Evolutionary conservation across 2,329 filamentous ascomycete genomes (phyloP).

Genomic region (Purpureocillium lavendulum): DNA sequence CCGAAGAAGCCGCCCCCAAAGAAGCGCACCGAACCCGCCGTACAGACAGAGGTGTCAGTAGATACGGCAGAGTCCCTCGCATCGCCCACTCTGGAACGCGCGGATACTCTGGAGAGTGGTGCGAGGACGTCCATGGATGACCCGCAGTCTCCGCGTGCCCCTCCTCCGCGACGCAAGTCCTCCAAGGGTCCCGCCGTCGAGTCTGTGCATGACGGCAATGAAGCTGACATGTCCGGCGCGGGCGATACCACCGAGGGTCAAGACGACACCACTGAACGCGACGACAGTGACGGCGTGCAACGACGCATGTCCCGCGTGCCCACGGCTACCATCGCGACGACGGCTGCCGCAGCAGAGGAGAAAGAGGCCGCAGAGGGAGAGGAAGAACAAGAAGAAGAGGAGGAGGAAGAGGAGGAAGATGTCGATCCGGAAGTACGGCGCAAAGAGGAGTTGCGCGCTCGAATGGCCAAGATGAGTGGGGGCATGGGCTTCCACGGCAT

Average conservation of each 20-base stretch:
- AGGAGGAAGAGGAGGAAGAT: conserved; percentile 75
- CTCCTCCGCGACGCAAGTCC: conserved; percentile 43
- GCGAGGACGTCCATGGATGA: conserved; percentile 44
- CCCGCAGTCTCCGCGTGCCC: conserved; percentile 20
- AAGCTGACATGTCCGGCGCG: conserved; percentile 56
- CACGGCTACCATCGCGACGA: conserved; percentile 19
- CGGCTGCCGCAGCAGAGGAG: conserved; percentile 49
- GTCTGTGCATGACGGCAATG: conserved; percentile 49
- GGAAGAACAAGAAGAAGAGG: conserved; percentile 49
- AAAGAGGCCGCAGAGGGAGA: conserved; percentile 58
- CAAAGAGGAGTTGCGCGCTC: conserved; percentile 79
- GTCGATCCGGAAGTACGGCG: conserved; percentile 80
- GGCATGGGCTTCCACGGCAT: conserved; percentile 96
- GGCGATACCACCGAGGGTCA: conserved; percentile 56
- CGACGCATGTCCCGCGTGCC: conserved; percentile 25
- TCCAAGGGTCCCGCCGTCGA: conserved; percentile 36
- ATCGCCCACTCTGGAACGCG: conserved; percentile 31
- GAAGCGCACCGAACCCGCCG: conserved; percentile 45
- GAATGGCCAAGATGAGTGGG: conserved; percentile 98
- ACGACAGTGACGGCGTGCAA: conserved; percentile 61
- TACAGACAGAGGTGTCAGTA: conserved; percentile 19
- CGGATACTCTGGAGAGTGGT: conserved; percentile 36
- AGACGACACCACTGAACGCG: conserved; percentile 57
- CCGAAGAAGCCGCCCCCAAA: conserved; percentile 64
- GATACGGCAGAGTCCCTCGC: conserved; percentile 20